Base-by-base conservation (phyloP, 306 rosid genomes). In the Malus domestica region DNA sequence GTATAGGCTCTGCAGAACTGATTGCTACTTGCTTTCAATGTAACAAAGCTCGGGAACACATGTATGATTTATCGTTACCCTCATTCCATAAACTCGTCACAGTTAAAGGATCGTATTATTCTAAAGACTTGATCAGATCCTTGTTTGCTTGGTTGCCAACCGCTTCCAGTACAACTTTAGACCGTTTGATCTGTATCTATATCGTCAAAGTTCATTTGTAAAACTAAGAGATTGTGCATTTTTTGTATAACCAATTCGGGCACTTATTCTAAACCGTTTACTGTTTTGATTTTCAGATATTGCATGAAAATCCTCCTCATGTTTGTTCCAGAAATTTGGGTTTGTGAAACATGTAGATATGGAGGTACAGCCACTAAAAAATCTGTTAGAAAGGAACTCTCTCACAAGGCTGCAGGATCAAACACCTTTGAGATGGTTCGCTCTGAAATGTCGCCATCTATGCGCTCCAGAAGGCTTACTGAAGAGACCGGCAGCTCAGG, bases 21-120 rank as follows among this genome's bases (percentile, higher is more conserved):
- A 64, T 80, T 68, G 77, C 46, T 19, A 68, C 85, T 70, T 91
- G 91, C 80, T 49, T 65, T 15, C 78, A 83, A 61, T 89, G 91
- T 89, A 75, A 72, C 2, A 7, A 66, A 13, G 9, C 49, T 73
- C 66, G 80, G 33, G 89, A 81, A 59, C 96, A 91, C 71, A 29
- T 32, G 93, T 89, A 89, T 72, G 81, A 73, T 32, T 61, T n/a
- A 68, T 70, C 66, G 59, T 38, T 10, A 38, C 18, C 52, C 63
- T 10, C 61, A 67, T 35, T 35, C 40, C 0, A 7, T 35, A 35
- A 35, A 57, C 61, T n/a, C 14, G 61, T n/a, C 22, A 45, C 18
- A 45, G 23, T 69, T 23, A 2, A 22, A 44, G 18, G 25, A 70
- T 27, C 10, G 13, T 33, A 57, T 57, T 22, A 3, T 35, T 18